phyloP scores from a whole-genome alignment of 2,329 filamentous ascomycete genomes.

The Epichloe sibirici region DNA sequence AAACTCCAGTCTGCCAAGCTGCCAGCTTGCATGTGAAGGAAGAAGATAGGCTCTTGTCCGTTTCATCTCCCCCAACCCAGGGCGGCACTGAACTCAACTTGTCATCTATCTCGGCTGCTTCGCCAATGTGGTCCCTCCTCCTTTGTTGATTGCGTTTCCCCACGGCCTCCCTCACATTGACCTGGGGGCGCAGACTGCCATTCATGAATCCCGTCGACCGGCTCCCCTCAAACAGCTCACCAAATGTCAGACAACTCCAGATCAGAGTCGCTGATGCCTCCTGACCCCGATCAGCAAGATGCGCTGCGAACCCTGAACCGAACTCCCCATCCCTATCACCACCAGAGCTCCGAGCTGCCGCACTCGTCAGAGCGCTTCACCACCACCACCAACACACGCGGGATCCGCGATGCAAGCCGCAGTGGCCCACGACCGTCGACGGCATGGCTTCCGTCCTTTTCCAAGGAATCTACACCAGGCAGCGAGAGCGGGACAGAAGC shows the following conservation, averaged over 20 bases:
- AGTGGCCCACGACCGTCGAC: constrained; percentile 13
- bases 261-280: constrained; percentile 20
- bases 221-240: constrained; percentile 8
- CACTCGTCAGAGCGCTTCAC: constrained; percentile 32
- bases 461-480: constrained; percentile 44
- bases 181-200: background rate
- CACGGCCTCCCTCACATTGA: background rate
- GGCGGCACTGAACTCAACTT: background rate
- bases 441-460: constrained; percentile 19
- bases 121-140: background rate
- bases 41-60: background rate
- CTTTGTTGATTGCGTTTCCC: background rate
- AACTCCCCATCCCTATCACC: constrained; percentile 57
- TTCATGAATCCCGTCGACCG: constrained; percentile 2
- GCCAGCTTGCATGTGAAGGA: background rate
- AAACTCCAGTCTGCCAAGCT: background rate
- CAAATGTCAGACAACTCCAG: constrained; percentile 32
- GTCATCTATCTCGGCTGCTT: background rate
- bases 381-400: constrained; percentile 9
- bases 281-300: constrained; percentile 24
- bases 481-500: constrained; percentile 93
- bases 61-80: background rate
- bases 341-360: constrained; percentile 42
- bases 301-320: constrained; percentile 40
- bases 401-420: constrained; percentile 7